phyloP scores from a whole-genome alignment of 495 filamentous ascomycete genomes.

The Neurospora terricola region DNA sequence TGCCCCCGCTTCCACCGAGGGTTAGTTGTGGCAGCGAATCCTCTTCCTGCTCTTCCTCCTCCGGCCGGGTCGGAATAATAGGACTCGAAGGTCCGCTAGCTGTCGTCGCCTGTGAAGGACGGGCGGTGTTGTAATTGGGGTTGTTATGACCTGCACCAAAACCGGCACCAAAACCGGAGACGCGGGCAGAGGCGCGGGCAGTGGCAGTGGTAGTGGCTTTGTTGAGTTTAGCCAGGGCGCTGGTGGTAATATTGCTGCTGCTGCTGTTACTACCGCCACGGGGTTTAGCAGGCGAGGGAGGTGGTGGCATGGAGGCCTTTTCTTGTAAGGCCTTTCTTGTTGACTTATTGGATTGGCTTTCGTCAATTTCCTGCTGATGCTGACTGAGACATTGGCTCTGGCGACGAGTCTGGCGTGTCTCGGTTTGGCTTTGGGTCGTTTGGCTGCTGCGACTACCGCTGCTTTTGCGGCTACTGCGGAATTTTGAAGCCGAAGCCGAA shows the following conservation, averaged over 20 bases:
- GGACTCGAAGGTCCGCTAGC: slow-evolving; percentile 28
- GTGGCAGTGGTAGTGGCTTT: not conserved
- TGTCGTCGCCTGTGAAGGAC: slow-evolving; percentile 37
- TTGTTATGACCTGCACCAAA: slow-evolving; percentile 3
- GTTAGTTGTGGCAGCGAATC: not conserved
- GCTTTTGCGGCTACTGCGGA: not conserved
- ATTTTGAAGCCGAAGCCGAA: not conserved
- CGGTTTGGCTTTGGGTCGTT: not conserved
- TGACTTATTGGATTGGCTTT: not conserved
- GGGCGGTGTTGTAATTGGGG: slow-evolving; percentile 7
- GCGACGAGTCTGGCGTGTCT: not conserved
- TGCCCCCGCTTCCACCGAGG: not conserved
- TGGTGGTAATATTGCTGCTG: not conserved
- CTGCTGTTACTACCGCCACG: not conserved
- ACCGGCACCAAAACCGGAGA: too few species aligned
- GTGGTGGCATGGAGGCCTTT: not conserved
- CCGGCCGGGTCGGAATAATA: not conserved
- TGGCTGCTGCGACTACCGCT: not conserved
- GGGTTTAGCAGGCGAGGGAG: not conserved
- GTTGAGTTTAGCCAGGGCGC: slow-evolving; percentile 2
- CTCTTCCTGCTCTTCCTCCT: not conserved
- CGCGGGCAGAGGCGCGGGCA: not conserved
- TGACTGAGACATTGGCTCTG: slow-evolving; percentile 3
- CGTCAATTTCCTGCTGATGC: not conserved
- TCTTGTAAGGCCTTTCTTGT: not conserved